Percentiles rank a stretch among this genome's conserved stretches.
phyloP scores from a whole-genome alignment of 2,329 filamentous ascomycete genomes.

The Metarhizium rileyi region DNA sequence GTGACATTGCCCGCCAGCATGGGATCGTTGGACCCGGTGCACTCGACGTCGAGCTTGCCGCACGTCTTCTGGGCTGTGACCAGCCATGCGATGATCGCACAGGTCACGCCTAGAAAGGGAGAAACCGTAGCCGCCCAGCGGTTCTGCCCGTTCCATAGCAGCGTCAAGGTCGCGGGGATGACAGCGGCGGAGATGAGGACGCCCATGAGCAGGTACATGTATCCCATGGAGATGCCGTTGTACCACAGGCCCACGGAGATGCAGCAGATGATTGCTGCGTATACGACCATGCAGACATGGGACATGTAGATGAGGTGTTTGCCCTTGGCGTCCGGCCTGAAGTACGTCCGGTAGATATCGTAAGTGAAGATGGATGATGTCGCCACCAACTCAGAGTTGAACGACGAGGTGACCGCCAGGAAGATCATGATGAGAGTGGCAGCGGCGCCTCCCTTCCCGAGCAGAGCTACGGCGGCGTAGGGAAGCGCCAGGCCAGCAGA shows the following conservation, averaged over 20 bases:
- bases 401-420: constrained; percentile 81
- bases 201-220: constrained; percentile 84
- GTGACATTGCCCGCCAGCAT: constrained; percentile 85
- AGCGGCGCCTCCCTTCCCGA: constrained; percentile 72
- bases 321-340: constrained; percentile 68
- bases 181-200: constrained; percentile 82
- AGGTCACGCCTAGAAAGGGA: constrained; percentile 56
- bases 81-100: constrained; percentile 64
- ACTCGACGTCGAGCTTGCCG: constrained; percentile 58
- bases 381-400: constrained; percentile 75
- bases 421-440: constrained; percentile 75
- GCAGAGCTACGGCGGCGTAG: constrained; percentile 71
- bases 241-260: constrained; percentile 70
- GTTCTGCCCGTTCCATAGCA: constrained; percentile 74
- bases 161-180: constrained; percentile 68
- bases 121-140: constrained; percentile 59
- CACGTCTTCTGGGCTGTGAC: constrained; percentile 63
- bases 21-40: constrained; percentile 72
- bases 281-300: constrained; percentile 59
- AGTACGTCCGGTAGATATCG: constrained; percentile 79
- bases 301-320: constrained; percentile 72
- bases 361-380: constrained; percentile 82
- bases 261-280: constrained; percentile 65
- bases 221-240: constrained; percentile 76
- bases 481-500: constrained; percentile 76